Conservation (phyloP, 2,329 filamentous ascomycete species). For the Paecilomyces sp. region DNA sequence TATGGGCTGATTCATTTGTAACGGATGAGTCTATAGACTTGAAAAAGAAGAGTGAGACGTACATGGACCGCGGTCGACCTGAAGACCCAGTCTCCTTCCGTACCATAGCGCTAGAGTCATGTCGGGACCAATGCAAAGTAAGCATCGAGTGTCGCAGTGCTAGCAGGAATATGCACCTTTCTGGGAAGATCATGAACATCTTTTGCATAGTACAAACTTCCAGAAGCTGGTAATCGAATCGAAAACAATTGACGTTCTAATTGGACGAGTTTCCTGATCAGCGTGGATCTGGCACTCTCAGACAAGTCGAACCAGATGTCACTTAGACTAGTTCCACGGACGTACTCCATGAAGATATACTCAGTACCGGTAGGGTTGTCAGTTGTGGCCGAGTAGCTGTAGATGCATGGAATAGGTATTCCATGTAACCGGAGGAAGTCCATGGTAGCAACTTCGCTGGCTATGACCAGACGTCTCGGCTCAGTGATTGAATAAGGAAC, state of each 20-base stretch:
- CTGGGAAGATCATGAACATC: slow-evolving; percentile 8
- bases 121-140: slow-evolving; percentile 14
- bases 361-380: slow-evolving; percentile 17
- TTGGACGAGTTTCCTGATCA: slow-evolving; percentile 13
- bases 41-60: slow-evolving; percentile 1
- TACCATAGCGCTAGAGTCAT: slow-evolving; percentile 19
- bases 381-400: slow-evolving; percentile 13
- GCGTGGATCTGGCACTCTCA: slow-evolving; percentile 4
- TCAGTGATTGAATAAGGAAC: slow-evolving; percentile 25
- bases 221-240: slow-evolving; percentile 15
- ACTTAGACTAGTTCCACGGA: slow-evolving; percentile 10
- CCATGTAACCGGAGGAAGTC: slow-evolving; percentile 14
- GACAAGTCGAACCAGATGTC: slow-evolving; percentile 10
- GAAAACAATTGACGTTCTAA: slow-evolving; percentile 9
- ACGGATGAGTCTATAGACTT: neutral
- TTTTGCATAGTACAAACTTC: slow-evolving; percentile 19
- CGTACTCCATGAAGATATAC: slow-evolving; percentile 18
- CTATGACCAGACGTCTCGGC: slow-evolving; percentile 20
- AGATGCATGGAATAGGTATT: slow-evolving; percentile 12
- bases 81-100: slow-evolving; percentile 10
- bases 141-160: neutral
- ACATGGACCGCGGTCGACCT: slow-evolving; percentile 19
- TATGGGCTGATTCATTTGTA: too few relatives aligned
- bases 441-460: slow-evolving; percentile 34
- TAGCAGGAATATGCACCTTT: slow-evolving; percentile 4